Percentiles rank a stretch among this genome's conserved stretches.
Conservation (phyloP, 2,329 filamentous ascomycete species). For the Lecanicillium sp. region DNA sequence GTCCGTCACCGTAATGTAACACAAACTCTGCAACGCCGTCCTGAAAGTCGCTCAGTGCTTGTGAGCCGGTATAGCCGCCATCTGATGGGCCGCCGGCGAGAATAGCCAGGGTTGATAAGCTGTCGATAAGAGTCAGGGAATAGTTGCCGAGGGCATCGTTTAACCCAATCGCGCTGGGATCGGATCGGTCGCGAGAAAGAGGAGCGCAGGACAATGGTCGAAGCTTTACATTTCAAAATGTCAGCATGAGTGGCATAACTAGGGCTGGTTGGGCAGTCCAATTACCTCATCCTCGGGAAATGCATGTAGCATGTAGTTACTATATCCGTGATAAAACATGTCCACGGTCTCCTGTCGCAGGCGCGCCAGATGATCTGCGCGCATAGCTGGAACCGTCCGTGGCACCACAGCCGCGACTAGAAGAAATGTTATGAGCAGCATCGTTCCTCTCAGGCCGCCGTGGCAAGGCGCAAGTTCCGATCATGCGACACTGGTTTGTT, state of each 20-base stretch:
- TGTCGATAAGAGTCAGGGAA: conserved; percentile 91
- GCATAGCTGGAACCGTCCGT: conserved; percentile 44
- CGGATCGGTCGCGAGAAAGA: conserved; percentile 71
- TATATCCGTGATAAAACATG: conserved; percentile 95
- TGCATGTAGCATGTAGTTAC: conserved; percentile 88
- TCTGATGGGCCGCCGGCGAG: conserved; percentile 62
- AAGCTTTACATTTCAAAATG: conserved; percentile 40
- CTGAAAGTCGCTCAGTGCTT: conserved; percentile 67
- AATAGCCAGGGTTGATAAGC: conserved; percentile 86
- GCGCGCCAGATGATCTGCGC: conserved; percentile 42
- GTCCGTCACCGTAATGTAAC: conserved; percentile 79
- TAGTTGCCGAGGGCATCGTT: conserved; percentile 98
- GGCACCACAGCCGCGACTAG: conserved; percentile 23
- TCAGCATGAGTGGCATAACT: conserved; percentile 10
- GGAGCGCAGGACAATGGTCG: conserved; percentile 79
- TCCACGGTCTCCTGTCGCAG: conserved; percentile 55
- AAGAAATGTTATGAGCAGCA: conserved; percentile 18
- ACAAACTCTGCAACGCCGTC: conserved; percentile 69
- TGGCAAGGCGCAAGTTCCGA: too few relatives aligned
- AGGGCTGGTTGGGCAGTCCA: too few relatives aligned
- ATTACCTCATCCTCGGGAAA: conserved; percentile 87
- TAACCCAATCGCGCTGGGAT: conserved; percentile 73
- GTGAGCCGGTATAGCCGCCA: conserved; percentile 25
- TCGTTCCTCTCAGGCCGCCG: conserved; percentile 6
- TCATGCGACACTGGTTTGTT: too few relatives aligned